These are phyloP conservation scores for Lentinula guzmanii DNA, from an alignment of 768 basidiomycete genomes.

Conservation along the genomic window DNA sequence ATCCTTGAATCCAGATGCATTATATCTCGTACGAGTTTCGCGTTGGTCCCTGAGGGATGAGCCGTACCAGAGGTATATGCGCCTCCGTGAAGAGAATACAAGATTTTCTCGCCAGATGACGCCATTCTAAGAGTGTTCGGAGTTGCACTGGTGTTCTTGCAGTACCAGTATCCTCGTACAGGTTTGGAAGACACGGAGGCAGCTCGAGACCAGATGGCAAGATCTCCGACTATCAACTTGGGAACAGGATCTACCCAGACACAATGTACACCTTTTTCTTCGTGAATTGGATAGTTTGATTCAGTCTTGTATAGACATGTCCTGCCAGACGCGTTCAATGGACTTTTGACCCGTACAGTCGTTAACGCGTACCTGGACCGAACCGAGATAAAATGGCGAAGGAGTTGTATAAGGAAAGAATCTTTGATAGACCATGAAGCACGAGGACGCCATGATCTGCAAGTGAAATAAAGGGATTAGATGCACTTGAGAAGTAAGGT, in stretches of 20 bases:
- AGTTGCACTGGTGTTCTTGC: conserved; percentile 31
- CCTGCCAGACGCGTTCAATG: conserved; percentile 15
- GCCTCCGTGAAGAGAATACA: conserved; percentile 59
- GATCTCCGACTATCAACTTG: conserved; percentile 35
- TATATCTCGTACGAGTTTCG: conserved; percentile 38
- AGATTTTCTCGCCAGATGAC: conserved; percentile 45
- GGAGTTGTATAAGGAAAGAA: not conserved
- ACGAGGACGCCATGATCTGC: conserved; percentile 36
- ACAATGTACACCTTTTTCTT: conserved; percentile 34
- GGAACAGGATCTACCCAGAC: conserved; percentile 42
- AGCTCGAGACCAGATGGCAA: conserved; percentile 32
- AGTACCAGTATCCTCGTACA: conserved; percentile 54
- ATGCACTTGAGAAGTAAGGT: not conserved
- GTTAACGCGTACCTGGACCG: conserved; percentile 18
- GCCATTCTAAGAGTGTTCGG: conserved; percentile 24
- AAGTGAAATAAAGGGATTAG: not conserved
- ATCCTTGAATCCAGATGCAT: conserved; percentile 37
- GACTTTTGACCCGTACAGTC: not conserved
- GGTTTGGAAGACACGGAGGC: conserved; percentile 34
- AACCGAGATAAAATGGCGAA: conserved; percentile 9
- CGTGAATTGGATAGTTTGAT: conserved; percentile 31
- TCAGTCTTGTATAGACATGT: conserved; percentile 29
- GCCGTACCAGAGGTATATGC: conserved; percentile 49
- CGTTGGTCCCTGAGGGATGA: conserved; percentile 42
- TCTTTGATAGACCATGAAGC: conserved; percentile 36